Conservation (phyloP, 805 yeast genomes). For the Ogataea pini region DNA sequence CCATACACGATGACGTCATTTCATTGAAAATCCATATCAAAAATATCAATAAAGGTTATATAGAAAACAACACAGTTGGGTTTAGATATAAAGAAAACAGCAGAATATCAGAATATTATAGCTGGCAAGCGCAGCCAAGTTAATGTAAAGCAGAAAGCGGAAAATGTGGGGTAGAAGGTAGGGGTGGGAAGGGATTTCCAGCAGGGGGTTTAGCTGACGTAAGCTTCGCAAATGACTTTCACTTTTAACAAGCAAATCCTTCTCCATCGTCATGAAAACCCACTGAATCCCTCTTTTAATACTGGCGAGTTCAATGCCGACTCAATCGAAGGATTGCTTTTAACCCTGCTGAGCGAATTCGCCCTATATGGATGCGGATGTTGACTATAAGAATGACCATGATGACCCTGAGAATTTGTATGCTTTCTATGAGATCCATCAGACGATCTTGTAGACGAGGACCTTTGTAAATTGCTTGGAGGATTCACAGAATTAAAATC, state of each 20-base stretch:
- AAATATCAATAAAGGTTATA: background rate
- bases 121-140: background rate
- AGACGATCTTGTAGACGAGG: constrained; percentile 19
- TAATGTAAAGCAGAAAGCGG: background rate
- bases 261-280: too few relatives aligned
- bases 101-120: background rate
- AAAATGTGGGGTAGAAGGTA: background rate
- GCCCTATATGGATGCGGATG: constrained; percentile 31
- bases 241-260: too few relatives aligned
- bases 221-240: too few relatives aligned
- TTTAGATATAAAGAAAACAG: background rate
- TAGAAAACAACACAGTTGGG: background rate
- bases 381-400: constrained; percentile 17
- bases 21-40: background rate
- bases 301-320: constrained; percentile 12
- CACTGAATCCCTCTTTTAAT: too few relatives aligned
- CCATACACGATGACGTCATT: too few relatives aligned
- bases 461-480: constrained; percentile 20
- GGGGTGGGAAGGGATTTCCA: background rate
- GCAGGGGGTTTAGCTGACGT: too few relatives aligned
- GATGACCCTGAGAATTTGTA: constrained; percentile 13
- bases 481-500: constrained; percentile 18
- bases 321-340: constrained; percentile 13
- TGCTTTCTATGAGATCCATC: constrained; percentile 16
- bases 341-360: constrained; percentile 15